A percentile compares a stretch with the other conserved stretches of the same genome.
phyloP scores from a whole-genome alignment of 2,329 filamentous ascomycete genomes.

The Beauveria varroae region DNA sequence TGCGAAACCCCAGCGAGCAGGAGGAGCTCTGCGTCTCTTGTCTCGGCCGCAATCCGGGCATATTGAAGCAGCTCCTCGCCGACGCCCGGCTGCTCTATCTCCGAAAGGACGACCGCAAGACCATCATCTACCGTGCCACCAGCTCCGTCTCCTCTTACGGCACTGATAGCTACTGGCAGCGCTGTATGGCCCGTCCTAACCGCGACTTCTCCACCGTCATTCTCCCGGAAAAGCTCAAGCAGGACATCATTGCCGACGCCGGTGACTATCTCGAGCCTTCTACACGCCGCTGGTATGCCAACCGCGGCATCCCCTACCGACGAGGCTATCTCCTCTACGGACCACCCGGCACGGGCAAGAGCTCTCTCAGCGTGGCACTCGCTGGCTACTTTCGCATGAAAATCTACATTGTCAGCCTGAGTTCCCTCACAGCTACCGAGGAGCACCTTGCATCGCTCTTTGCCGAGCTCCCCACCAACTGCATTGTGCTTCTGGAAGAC shows the following conservation, averaged over 20 bases:
- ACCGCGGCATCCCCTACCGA: conserved; percentile 77
- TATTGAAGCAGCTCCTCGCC: conserved; percentile 54
- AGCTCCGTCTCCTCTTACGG: conserved; percentile 26
- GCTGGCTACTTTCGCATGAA: conserved; percentile 63
- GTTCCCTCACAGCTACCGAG: conserved; percentile 54
- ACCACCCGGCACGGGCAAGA: conserved; percentile 74
- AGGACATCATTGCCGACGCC: conserved; percentile 51
- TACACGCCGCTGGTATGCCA: conserved; percentile 71
- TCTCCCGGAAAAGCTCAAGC: conserved; percentile 52
- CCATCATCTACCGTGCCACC: conserved; percentile 56
- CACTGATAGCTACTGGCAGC: conserved; percentile 47
- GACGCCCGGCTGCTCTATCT: conserved; percentile 50
- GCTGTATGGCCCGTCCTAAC: conserved; percentile 52
- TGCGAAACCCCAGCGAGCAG: conserved; percentile 38
- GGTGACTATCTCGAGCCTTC: conserved; percentile 55
- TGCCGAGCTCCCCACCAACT: conserved; percentile 57
- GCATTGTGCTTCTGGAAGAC: conserved; percentile 68
- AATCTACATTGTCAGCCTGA: conserved; percentile 66
- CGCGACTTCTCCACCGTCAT: conserved; percentile 60
- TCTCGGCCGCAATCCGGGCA: conserved; percentile 51
- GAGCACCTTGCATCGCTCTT: conserved; percentile 60
- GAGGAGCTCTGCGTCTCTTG: conserved; percentile 55
- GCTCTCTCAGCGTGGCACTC: conserved; percentile 61
- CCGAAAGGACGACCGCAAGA: conserved; percentile 53
- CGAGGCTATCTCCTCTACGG: conserved; percentile 78